These are phyloP conservation scores for Fraxinus anomala DNA, from an alignment of 257 asterid species.

Conservation along the genomic window DNA sequence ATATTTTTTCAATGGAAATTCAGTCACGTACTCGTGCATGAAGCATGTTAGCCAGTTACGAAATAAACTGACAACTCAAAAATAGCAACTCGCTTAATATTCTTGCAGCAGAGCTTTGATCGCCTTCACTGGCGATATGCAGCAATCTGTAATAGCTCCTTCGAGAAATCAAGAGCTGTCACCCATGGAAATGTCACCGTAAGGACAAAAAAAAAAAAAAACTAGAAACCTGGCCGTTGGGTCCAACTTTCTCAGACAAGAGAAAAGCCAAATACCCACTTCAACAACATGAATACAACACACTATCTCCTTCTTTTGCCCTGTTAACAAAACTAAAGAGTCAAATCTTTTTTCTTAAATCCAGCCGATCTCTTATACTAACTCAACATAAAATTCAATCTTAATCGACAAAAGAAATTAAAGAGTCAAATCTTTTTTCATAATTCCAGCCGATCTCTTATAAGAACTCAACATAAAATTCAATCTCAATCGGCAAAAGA, in stretches of 20 bases:
- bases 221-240: slow-evolving; percentile 59
- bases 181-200: slow-evolving; percentile 44
- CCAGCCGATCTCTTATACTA: not conserved
- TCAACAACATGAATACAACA: slow-evolving; percentile 84
- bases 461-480: too few relatives aligned
- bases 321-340: slow-evolving; percentile 37
- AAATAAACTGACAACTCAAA: slow-evolving; percentile 19
- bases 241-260: slow-evolving; percentile 76
- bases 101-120: slow-evolving; percentile 65
- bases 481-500: too few relatives aligned
- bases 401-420: not conserved
- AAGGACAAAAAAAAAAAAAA: too few relatives aligned
- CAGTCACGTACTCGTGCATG: not conserved
- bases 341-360: slow-evolving; percentile 4
- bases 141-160: slow-evolving; percentile 66
- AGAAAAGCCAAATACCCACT: slow-evolving; percentile 89
- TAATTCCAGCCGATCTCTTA: not conserved
- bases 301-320: slow-evolving; percentile 73
- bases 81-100: slow-evolving; percentile 64
- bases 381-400: too few relatives aligned
- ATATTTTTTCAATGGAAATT: slow-evolving; percentile 6
- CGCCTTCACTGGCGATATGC: slow-evolving; percentile 65
- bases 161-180: slow-evolving; percentile 82
- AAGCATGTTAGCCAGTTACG: slow-evolving; percentile 8
- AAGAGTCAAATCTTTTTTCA: slow-evolving; percentile 5